Conservation (phyloP, 2,329 filamentous ascomycete genomes). For the Zymoseptoria tritici region DNA sequence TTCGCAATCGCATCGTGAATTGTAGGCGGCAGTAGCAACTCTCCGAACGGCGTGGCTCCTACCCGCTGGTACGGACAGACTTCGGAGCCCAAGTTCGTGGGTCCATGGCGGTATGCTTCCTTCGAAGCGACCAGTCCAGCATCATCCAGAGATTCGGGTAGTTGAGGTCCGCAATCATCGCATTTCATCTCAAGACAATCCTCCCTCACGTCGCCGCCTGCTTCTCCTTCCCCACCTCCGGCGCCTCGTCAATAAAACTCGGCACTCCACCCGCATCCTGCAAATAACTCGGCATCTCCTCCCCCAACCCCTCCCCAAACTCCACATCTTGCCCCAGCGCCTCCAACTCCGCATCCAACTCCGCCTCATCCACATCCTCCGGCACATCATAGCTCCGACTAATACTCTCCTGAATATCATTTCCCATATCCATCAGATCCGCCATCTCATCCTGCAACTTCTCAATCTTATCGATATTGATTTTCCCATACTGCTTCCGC, state of each 20-base stretch:
- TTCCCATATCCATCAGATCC: slow-evolving; percentile 92
- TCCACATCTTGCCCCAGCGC: slow-evolving; percentile 91
- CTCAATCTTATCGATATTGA: slow-evolving; percentile 97
- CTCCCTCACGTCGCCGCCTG: slow-evolving; percentile 24
- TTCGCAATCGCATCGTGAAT: too few species aligned
- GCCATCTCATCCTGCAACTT: slow-evolving; percentile 98
- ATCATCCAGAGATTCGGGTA: too few species aligned
- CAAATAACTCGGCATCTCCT: slow-evolving; percentile 70
- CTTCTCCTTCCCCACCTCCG: slow-evolving; percentile 34
- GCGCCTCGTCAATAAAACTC: slow-evolving; percentile 88
- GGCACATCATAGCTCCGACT: slow-evolving; percentile 87
- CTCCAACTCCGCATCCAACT: slow-evolving; percentile 93
- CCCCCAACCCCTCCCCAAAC: slow-evolving; percentile 60
- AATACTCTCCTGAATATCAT: slow-evolving; percentile 95
- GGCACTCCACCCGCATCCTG: slow-evolving; percentile 66
- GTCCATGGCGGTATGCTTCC: too few species aligned
- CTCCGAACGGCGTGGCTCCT: too few species aligned
- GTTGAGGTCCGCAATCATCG: neutral
- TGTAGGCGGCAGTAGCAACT: too few species aligned
- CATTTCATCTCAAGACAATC: neutral
- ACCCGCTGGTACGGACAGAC: too few species aligned
- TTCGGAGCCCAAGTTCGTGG: too few species aligned
- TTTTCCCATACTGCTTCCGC: slow-evolving; percentile 89
- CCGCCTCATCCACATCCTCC: slow-evolving; percentile 93
- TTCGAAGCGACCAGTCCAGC: too few species aligned